Conservation (phyloP, 495 filamentous ascomycete genomes). For the Penicillium samsonianum region DNA sequence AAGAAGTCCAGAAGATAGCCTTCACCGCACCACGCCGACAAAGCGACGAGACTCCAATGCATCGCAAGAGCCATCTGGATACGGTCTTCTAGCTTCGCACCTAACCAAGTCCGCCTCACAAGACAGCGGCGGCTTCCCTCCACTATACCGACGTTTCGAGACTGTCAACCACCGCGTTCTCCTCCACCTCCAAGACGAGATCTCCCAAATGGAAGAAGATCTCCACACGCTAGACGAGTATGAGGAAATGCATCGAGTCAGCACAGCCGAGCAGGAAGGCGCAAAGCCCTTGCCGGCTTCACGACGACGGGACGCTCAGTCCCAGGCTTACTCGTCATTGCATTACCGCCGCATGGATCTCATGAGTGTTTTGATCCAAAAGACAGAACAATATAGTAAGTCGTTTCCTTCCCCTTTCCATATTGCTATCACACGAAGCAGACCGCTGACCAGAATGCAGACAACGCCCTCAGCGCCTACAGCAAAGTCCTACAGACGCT, state of each 20-base stretch:
- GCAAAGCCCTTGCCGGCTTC: conserved; percentile 58
- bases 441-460: conserved; percentile 39
- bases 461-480: conserved; percentile 70
- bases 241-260: conserved; percentile 64
- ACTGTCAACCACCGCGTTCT: conserved; percentile 81
- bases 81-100: conserved; percentile 65
- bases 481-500: conserved; percentile 59
- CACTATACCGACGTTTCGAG: conserved; percentile 85
- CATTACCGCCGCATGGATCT: conserved; percentile 72
- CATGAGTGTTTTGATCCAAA: conserved; percentile 68
- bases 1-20: conserved; percentile 39
- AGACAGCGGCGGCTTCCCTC: conserved; percentile 49
- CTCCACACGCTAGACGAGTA: conserved; percentile 69
- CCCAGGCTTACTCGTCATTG: conserved; percentile 66
- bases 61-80: conserved; percentile 52
- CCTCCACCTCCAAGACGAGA: conserved; percentile 84
- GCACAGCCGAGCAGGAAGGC: conserved; percentile 52
- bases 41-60: conserved; percentile 30
- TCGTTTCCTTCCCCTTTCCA: background rate
- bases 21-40: conserved; percentile 28
- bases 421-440: background rate
- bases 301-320: conserved; percentile 58
- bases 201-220: conserved; percentile 75
- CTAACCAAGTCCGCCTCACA: conserved; percentile 48
- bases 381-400: conserved; percentile 84